phyloP scores from a whole-genome alignment of 768 basidiomycete genomes.

The Dacryopinax primogenitus region DNA sequence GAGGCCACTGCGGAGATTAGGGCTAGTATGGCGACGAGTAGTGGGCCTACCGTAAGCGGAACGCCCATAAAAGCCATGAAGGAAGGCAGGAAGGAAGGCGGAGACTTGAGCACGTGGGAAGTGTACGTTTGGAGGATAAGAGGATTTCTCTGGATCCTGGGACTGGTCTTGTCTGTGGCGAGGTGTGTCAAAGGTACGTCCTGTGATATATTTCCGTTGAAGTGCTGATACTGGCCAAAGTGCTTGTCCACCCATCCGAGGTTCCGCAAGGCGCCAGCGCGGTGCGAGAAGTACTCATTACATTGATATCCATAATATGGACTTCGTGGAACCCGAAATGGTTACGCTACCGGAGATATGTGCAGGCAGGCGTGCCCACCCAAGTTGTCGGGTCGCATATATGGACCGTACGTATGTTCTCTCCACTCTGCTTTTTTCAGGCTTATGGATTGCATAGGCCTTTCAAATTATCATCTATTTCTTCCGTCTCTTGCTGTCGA shows the following conservation, averaged over 20 bases:
- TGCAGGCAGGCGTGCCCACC: background rate
- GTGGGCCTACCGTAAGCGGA: conserved; percentile 37
- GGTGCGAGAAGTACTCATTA: conserved; percentile 31
- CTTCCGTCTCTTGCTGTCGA: background rate
- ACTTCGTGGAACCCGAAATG: conserved; percentile 82
- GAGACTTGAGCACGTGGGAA: conserved; percentile 32
- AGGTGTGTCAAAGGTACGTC: conserved; percentile 39
- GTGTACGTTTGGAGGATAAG: conserved; percentile 55
- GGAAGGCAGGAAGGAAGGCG: conserved; percentile 25
- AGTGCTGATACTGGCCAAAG: conserved; percentile 14
- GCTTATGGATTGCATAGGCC: background rate
- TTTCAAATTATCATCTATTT: background rate
- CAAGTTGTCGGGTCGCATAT: background rate
- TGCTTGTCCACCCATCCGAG: background rate
- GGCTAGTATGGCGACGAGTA: conserved; percentile 57
- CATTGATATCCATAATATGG: conserved; percentile 56
- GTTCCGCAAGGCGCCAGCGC: background rate
- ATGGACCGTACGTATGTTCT: background rate
- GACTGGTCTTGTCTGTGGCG: conserved; percentile 33
- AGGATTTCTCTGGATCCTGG: conserved; percentile 51
- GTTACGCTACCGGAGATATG: conserved; percentile 21
- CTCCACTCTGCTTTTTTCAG: background rate
- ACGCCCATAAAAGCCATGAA: conserved; percentile 44
- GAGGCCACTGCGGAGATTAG: conserved; percentile 60
- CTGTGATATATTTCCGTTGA: conserved; percentile 24